Evolutionary conservation across 2,329 filamentous ascomycete genomes (phyloP), one percentile per base, ranked within the genome.

Genomic region (Pseudogymnoascus sp.): DNA sequence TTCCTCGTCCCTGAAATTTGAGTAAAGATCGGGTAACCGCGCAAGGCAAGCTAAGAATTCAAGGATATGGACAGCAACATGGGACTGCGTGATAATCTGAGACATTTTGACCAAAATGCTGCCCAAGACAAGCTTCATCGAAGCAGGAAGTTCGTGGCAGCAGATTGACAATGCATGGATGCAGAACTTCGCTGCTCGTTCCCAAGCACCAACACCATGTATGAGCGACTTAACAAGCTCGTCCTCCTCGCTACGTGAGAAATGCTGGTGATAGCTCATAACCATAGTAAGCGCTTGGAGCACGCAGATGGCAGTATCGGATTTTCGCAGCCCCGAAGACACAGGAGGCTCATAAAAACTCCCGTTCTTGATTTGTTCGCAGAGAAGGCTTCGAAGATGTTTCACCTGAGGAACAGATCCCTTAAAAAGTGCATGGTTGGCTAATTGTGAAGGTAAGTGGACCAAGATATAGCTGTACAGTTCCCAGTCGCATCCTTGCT

Each of bases 141-240:
- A 93, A 16, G 89, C 82, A 2, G 95, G 93, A 25, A 97, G 83
- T 74, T 99, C 95, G 70, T 97, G 92, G 73, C 93, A 97, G 77
- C 93, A 97, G 64, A 99, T 89, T 0, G 92, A 93, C 18, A 99
- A 79, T 0, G 93, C 93, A 73, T 99, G 93, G 61, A 99, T 96
- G 75, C 95, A 99, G 65, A 87, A 90, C 71, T 93, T 95, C 18
- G 92, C 91, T 62, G 91, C 96, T 66, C 89, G 85, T 70, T 96
- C 92, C 83, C 88, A 92, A 1, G 87, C 86, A 9, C 88, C 86
- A 63, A 97, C 90, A 1, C 93, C 93, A 62, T 89, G 83, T 67
- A 96, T 86, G 71, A 99, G 97, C 0, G 90, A 86, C 67, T 88
- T 87, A 25, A 96, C 91, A 37, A 96, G 87, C 41, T 96, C 91